Evolutionary conservation across 2,329 filamentous ascomycete genomes (phyloP), one percentile per base, ranked within the genome.

Genomic region (Colletotrichum sp.): DNA sequence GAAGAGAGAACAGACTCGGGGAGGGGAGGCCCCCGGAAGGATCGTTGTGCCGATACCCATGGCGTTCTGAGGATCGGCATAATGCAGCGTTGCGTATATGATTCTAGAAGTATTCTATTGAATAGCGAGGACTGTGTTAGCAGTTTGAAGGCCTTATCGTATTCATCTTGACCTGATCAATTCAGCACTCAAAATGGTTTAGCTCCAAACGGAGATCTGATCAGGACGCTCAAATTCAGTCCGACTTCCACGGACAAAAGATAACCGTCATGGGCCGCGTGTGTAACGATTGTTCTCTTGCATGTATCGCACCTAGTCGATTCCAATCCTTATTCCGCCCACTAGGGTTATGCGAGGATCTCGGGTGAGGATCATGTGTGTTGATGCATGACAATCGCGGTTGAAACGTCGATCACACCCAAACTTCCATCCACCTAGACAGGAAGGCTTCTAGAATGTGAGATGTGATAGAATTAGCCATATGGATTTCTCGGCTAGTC

Each of bases 151-250:
- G 44, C 6, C 11, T n/a, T 6, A 4, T 48, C 11, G 19, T 48
- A 22, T 22, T 22, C n/a, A 48, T 48, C 44, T 22, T 48, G 39
- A 48, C 4, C n/a, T 48, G 19, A 13, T 22, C 13, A 52, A 52
- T 13, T 13, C n/a, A 52, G n/a, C 12, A 52, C 11, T 11, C 44
- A 13, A 6, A 22, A 4, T 52, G n/a, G 11, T 22, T 22, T 1
- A 13, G n/a, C n/a, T 22, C 5, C 44, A 22, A 8, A 22, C 0
- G 9, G 44, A 0, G 6, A 52, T 11, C 8, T 13, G n/a, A 1
- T 52, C n/a, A 22, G 13, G 44, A 13, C n/a, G 12, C 44, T 13
- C n/a, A 22, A 22, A n/a, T n/a, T 12, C 6, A 22, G n/a, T 22
- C 44, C 3, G 6, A 13, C 12, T 5, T 8, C 44, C 44, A 52